Percentiles rank a stretch among this genome's conserved stretches.
These are phyloP conservation scores for Fremontodendron californicum DNA, from an alignment of 345 rosid genomes.

Conservation along the genomic window DNA sequence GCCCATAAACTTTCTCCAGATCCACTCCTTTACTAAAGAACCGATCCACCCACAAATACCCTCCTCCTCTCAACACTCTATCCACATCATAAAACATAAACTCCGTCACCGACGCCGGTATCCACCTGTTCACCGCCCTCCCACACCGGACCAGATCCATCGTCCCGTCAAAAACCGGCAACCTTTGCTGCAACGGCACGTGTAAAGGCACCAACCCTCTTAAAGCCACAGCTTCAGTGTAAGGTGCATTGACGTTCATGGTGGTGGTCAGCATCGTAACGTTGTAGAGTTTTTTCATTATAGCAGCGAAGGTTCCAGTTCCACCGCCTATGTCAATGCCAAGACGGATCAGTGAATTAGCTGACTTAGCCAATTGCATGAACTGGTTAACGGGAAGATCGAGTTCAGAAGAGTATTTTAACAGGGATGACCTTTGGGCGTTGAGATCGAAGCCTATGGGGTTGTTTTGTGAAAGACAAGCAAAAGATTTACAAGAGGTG, in stretches of 20 bases:
- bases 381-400: conserved; percentile 89
- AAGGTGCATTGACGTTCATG: conserved; percentile 81
- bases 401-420: conserved; percentile 55
- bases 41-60: too few species aligned
- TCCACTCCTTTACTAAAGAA: conserved; percentile 66
- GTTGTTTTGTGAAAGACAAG: conserved; percentile 47
- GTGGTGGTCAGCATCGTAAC: conserved; percentile 78
- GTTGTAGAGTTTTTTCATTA: conserved; percentile 61
- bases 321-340: conserved; percentile 92
- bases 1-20: conserved; percentile 64
- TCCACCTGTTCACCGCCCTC: conserved; percentile 89
- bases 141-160: conserved; percentile 88
- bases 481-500: conserved; percentile 73
- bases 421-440: conserved; percentile 45
- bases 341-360: conserved; percentile 53
- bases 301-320: conserved; percentile 77
- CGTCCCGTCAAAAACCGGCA: conserved; percentile 85
- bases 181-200: conserved; percentile 84
- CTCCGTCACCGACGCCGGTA: conserved; percentile 81
- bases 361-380: conserved; percentile 54
- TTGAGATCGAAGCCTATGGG: conserved; percentile 63
- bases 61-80: conserved; percentile 74
- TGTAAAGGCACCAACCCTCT: conserved; percentile 85
- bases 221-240: conserved; percentile 83
- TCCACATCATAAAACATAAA: conserved; percentile 80